Evolutionary conservation across 805 yeast genomes (phyloP).

Genomic region (Teunomyces funiuensis): DNA sequence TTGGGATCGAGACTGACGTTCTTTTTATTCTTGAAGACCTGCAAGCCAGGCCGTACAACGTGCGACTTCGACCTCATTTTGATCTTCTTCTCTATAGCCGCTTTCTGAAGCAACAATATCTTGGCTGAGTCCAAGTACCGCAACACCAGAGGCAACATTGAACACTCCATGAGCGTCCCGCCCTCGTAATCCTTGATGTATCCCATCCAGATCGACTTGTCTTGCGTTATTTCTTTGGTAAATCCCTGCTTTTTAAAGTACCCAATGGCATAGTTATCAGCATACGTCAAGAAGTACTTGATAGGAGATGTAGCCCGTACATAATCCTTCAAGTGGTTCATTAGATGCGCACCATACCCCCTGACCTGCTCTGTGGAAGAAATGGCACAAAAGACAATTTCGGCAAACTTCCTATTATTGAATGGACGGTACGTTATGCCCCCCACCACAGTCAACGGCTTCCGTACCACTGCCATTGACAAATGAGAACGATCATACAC

Average conservation of each 20-base stretch:
- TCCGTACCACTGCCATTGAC: slow-evolving; percentile 93
- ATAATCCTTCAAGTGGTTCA: slow-evolving; percentile 97
- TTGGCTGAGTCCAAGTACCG: slow-evolving; percentile 88
- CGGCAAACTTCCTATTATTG: slow-evolving; percentile 88
- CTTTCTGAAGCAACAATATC: slow-evolving; percentile 82
- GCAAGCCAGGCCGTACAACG: slow-evolving; percentile 77
- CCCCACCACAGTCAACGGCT: slow-evolving; percentile 93
- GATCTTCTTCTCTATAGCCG: slow-evolving; percentile 85
- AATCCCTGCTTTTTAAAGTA: slow-evolving; percentile 98
- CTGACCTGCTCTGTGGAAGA: slow-evolving; percentile 96
- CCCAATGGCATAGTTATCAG: slow-evolving; percentile 98
- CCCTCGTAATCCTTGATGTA: slow-evolving; percentile 99
- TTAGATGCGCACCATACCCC: slow-evolving; percentile 97
- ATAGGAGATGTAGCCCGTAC: slow-evolving; percentile 85
- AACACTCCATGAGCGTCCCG: slow-evolving; percentile 96
- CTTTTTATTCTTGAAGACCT: slow-evolving; percentile 56
- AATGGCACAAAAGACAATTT: slow-evolving; percentile 97
- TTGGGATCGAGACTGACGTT: slow-evolving; percentile 63
- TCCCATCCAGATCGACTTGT: slow-evolving; percentile 92
- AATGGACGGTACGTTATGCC: slow-evolving; percentile 97
- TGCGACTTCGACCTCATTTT: slow-evolving; percentile 76
- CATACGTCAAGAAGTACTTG: slow-evolving; percentile 87
- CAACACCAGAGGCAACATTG: slow-evolving; percentile 79
- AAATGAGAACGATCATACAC: slow-evolving; percentile 94
- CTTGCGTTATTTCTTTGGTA: slow-evolving; percentile 88